Base-by-base conservation (phyloP, 768 basidiomycete genomes). In the Agaricus blazei region DNA sequence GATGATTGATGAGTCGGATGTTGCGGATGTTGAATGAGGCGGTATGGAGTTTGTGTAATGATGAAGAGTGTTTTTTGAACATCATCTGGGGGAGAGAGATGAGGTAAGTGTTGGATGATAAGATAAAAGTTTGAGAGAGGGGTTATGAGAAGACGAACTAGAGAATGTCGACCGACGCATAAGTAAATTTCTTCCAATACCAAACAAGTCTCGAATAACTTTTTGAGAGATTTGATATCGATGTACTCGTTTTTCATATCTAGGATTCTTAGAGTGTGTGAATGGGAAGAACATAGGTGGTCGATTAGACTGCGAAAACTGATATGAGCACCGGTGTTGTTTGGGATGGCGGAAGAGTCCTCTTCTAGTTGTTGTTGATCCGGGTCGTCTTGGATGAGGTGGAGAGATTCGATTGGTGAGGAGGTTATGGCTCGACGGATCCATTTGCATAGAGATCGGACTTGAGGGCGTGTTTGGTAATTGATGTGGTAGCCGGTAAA, bases 401-500 rank as follows among this genome's bases (percentile, higher is more conserved):
- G 61, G 6, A 79, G 55, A 7, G 54, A 55, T 57, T 72, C 66
- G 15, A 79, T 51, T 0, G 72, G 68, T 0, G 77, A 70, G 19
- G 60, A 58, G 0, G 66, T 44, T 15, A 76, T 66, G 9, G 70
- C 68, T 8, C 69, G 67, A 12, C 71, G 67, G 26, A 77, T 66
- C 77, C 77, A 80, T 47, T 67, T 71, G 56, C 70, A 73, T 0
- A 80, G 59, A 38, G 64, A 60, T 23, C 61, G 55, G 2, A 66
- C 68, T 28, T 74, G 65, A 5, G 48, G 52, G 23, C 61, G 58
- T 1, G 64, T 61, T 26, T 48, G 42, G 0, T 63, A 48, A 34
- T 58, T 54, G 8, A 59, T 41, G 57, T 71, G 61, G 1, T 56
- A 53, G 3, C 56, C 70, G 1, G 61, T 67, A 50, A 73, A 69